Evolutionary conservation across 2,329 filamentous ascomycete species (phyloP).

Genomic region (Lasiodiplodia gonubiensis): DNA sequence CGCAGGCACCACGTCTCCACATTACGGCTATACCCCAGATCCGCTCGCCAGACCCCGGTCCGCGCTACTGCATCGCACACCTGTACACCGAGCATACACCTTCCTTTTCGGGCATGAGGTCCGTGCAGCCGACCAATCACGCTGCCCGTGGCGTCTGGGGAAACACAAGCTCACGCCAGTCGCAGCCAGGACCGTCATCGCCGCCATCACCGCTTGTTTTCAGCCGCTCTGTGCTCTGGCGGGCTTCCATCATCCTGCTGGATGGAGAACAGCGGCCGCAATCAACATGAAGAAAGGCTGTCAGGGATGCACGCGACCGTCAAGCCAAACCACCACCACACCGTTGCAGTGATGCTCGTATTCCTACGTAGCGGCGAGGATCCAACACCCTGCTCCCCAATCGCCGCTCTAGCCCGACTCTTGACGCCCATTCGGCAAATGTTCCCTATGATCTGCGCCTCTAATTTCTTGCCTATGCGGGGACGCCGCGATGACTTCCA

Average conservation of each 20-base stretch:
- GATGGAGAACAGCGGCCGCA: not conserved
- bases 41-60: not conserved
- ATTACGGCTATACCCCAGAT: constrained; percentile 24
- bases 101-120: not conserved
- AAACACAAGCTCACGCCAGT: constrained; percentile 8
- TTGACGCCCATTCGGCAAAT: constrained; percentile 32
- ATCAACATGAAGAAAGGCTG: not conserved
- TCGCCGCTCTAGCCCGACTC: constrained; percentile 5
- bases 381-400: constrained; percentile 11
- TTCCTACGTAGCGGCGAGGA: constrained; percentile 13
- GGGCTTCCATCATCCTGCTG: too few species aligned
- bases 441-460: constrained; percentile 35
- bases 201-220: not conserved
- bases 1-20: constrained; percentile 16
- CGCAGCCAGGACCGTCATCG: constrained; percentile 6
- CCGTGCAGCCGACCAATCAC: not conserved
- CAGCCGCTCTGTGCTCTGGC: not conserved
- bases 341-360: not conserved
- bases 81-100: not conserved
- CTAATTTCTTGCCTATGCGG: constrained; percentile 35
- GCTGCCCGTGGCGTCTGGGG: constrained; percentile 9
- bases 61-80: constrained; percentile 9
- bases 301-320: not conserved
- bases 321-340: not conserved
- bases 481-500: constrained; percentile 31